phyloP scores from a whole-genome alignment of 305 asterid genomes.

The Rubia peregrina region DNA sequence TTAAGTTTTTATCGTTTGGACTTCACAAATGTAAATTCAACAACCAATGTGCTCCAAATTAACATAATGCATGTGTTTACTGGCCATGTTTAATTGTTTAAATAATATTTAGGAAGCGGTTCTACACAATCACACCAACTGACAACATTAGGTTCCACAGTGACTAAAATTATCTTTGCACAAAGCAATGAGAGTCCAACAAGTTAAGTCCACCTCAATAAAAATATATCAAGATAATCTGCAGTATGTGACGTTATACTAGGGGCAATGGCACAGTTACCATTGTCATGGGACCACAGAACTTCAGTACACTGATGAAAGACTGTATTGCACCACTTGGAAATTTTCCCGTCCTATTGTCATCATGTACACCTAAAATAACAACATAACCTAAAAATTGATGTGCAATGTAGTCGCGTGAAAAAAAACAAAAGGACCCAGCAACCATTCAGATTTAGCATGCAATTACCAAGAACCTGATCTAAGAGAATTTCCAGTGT shows the following conservation, averaged over 20 bases:
- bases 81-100: background rate
- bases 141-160: background rate
- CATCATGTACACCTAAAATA: background rate
- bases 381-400: background rate
- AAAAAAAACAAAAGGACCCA: background rate
- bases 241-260: constrained; percentile 14
- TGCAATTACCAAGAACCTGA: background rate
- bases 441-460: background rate
- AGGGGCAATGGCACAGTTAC: constrained; percentile 38
- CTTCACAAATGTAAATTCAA: background rate
- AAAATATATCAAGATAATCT: background rate
- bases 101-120: background rate
- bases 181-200: background rate
- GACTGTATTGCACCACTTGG: background rate
- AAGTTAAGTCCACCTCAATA: background rate
- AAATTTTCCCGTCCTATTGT: background rate
- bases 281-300: constrained; percentile 41
- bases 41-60: background rate
- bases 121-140: background rate
- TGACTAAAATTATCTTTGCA: background rate
- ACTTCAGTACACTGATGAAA: background rate
- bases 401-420: background rate
- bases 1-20: background rate
- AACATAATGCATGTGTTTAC: background rate
- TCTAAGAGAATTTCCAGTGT: background rate